Percentiles rank a stretch among this genome's conserved stretches.
These are phyloP conservation scores for Kodamaea neixiangensis DNA, from an alignment of 805 yeast species.

Conservation along the genomic window DNA sequence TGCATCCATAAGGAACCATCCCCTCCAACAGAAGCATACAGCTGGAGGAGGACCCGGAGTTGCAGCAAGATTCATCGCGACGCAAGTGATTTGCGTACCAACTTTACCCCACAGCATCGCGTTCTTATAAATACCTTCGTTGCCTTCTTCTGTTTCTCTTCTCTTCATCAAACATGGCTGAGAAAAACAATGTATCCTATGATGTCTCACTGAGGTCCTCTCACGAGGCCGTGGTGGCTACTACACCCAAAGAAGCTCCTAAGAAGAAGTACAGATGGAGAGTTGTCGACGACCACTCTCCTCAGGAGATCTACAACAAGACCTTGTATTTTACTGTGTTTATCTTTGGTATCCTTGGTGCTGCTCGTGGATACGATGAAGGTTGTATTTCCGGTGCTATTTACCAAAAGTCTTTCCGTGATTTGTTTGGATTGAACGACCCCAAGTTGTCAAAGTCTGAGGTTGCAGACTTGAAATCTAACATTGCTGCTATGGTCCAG, in stretches of 20 bases:
- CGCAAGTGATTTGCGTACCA: background rate
- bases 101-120: background rate
- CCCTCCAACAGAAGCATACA: background rate
- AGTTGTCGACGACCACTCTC: conserved; percentile 33
- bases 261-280: conserved; percentile 22
- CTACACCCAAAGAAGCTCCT: background rate
- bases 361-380: conserved; percentile 61
- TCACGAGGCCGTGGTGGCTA: conserved; percentile 3
- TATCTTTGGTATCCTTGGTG: conserved; percentile 56
- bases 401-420: conserved; percentile 44
- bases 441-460: conserved; percentile 29
- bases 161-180: background rate
- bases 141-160: background rate
- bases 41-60: background rate
- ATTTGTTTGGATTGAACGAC: conserved; percentile 47
- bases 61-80: background rate
- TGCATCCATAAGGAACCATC: background rate
- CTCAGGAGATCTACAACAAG: conserved; percentile 49
- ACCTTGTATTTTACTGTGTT: conserved; percentile 47
- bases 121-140: background rate
- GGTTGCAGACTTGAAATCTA: conserved; percentile 23
- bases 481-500: conserved; percentile 28
- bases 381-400: conserved; percentile 51
- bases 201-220: background rate
- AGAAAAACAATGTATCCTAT: background rate